Conservation (phyloP, 2,329 filamentous ascomycete species). For the Aaosphaeria pasadenensis region DNA sequence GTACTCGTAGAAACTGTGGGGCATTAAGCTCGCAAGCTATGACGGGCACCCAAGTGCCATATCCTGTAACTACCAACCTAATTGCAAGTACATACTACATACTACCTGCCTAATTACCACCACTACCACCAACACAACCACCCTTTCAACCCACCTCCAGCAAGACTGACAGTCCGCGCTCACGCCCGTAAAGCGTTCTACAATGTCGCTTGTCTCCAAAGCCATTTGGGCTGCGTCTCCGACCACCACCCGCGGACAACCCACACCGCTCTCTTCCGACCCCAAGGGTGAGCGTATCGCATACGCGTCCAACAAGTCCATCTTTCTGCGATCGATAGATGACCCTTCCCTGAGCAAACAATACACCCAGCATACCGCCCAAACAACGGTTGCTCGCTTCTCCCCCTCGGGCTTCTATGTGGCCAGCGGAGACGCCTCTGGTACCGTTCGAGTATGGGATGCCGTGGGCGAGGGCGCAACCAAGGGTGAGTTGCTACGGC, state of each 20-base stretch:
- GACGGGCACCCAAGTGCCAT: too few relatives aligned
- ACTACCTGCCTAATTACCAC: too few relatives aligned
- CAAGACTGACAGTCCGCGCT: too few relatives aligned
- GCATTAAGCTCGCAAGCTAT: too few relatives aligned
- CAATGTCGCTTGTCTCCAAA: slow-evolving; percentile 40
- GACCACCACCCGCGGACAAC: slow-evolving; percentile 77
- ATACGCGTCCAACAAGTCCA: slow-evolving; percentile 96
- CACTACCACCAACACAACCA: not conserved
- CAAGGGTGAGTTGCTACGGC: slow-evolving; percentile 53
- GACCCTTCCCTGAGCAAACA: slow-evolving; percentile 79
- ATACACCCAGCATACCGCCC: slow-evolving; percentile 85
- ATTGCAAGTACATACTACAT: too few relatives aligned
- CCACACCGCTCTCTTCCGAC: slow-evolving; percentile 85
- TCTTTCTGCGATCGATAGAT: slow-evolving; percentile 95
- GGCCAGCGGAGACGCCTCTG: slow-evolving; percentile 83
- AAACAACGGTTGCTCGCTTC: slow-evolving; percentile 91
- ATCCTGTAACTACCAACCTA: too few relatives aligned
- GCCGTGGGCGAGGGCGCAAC: slow-evolving; percentile 79
- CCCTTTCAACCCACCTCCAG: not conserved
- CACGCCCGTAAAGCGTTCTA: too few relatives aligned
- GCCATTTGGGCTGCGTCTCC: slow-evolving; percentile 83
- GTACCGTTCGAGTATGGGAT: slow-evolving; percentile 89
- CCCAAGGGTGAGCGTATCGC: slow-evolving; percentile 87
- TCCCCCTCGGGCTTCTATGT: slow-evolving; percentile 93
- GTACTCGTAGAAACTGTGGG: too few relatives aligned